A percentile compares a stretch with the other conserved stretches of the same genome.
phyloP scores from a whole-genome alignment of 2,329 filamentous ascomycete genomes.

The Trichoderma atroviride region DNA sequence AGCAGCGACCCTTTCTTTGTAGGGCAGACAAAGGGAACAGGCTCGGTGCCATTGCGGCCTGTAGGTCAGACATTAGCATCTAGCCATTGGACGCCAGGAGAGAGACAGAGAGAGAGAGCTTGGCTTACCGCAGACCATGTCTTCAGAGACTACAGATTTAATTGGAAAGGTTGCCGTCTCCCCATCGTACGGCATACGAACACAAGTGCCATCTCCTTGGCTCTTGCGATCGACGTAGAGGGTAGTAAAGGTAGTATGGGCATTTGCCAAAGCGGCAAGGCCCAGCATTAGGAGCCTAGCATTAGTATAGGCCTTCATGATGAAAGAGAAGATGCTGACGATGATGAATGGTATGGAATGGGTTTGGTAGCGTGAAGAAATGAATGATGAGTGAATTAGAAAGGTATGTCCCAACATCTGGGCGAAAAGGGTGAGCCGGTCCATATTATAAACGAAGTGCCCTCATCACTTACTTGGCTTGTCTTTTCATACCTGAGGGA shows the following conservation, averaged over 20 bases:
- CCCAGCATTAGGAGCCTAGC: constrained; percentile 38
- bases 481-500: background rate
- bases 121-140: constrained; percentile 71
- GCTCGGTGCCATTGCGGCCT: constrained; percentile 49
- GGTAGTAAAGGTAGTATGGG: constrained; percentile 67
- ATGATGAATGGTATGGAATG: background rate
- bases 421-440: background rate
- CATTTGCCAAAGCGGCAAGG: constrained; percentile 45
- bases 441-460: background rate
- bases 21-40: constrained; percentile 54
- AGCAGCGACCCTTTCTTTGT: constrained; percentile 57
- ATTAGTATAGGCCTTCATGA: constrained; percentile 38
- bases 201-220: constrained; percentile 72
- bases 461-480: background rate
- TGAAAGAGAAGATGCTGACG: constrained; percentile 29
- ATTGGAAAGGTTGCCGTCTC: constrained; percentile 60
- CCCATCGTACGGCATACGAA: constrained; percentile 64
- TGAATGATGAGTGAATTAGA: background rate
- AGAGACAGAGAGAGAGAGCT: background rate
- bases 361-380: background rate
- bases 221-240: constrained; percentile 62
- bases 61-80: background rate
- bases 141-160: constrained; percentile 56
- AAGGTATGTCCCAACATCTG: background rate
- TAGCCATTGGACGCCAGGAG: background rate